Percentiles rank a stretch among this genome's conserved stretches.
phyloP scores from a whole-genome alignment of 208 protist species.

The Leishmania braziliensis region DNA sequence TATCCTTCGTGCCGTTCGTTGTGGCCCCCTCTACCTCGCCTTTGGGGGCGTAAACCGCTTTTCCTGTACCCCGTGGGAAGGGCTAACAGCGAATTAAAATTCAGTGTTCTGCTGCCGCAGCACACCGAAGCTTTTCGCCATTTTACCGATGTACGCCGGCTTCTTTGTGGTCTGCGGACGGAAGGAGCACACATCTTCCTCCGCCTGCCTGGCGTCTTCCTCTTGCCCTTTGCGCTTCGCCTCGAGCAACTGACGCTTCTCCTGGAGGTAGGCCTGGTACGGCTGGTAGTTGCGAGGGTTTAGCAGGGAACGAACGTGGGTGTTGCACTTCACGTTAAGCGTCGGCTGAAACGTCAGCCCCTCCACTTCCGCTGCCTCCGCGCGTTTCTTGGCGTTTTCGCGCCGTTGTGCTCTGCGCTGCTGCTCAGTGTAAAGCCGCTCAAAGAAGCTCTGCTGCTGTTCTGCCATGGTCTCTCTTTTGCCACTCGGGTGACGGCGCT shows the following conservation, averaged over 20 bases:
- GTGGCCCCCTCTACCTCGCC: background rate
- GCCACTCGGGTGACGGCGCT: background rate
- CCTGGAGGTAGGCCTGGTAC: slow-evolving; percentile 44
- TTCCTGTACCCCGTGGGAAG: background rate
- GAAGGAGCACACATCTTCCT: slow-evolving; percentile 66
- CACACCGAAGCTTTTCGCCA: slow-evolving; percentile 74
- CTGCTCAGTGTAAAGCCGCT: slow-evolving; percentile 43
- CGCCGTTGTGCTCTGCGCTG: slow-evolving; percentile 23
- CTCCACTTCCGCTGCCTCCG: slow-evolving; percentile 40
- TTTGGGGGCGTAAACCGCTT: background rate
- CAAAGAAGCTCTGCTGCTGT: slow-evolving; percentile 24
- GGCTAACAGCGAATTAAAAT: slow-evolving; percentile 18
- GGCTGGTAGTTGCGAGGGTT: slow-evolving; percentile 45
- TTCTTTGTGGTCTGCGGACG: slow-evolving; percentile 58
- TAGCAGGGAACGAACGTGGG: slow-evolving; percentile 54
- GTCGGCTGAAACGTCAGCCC: slow-evolving; percentile 47
- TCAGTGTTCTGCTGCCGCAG: slow-evolving; percentile 60
- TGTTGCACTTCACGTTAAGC: slow-evolving; percentile 49
- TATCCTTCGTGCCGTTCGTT: background rate
- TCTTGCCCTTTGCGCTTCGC: slow-evolving; percentile 33
- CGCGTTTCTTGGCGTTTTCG: slow-evolving; percentile 35
- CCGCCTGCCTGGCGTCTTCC: slow-evolving; percentile 34
- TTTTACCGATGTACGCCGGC: slow-evolving; percentile 73
- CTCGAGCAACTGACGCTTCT: slow-evolving; percentile 37
- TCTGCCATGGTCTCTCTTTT: background rate